Evolutionary conservation across 139 green algal species (phyloP).

Genomic region (Pseudopediastrum boryanum): DNA sequence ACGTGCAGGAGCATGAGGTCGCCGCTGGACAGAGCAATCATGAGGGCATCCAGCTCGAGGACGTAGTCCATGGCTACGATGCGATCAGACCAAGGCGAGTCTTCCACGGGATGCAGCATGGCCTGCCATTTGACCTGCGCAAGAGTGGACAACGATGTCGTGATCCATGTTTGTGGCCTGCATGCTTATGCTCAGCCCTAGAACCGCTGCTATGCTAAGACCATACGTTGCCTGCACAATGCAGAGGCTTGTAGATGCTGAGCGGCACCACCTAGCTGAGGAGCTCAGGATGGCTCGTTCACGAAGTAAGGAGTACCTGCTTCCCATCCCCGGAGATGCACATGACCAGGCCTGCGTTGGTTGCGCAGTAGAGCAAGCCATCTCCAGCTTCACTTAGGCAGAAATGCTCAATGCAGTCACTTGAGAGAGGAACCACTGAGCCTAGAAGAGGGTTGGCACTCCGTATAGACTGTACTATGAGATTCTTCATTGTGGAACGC

Average conservation of each 20-base stretch:
- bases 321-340: not conserved
- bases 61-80: conserved; percentile 39
- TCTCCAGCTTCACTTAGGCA: not conserved
- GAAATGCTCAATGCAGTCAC: not conserved
- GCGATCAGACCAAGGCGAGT: not conserved
- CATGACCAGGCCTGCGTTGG: not conserved
- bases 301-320: not conserved
- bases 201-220: not conserved
- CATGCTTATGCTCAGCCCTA: not conserved
- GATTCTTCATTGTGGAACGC: too few species aligned
- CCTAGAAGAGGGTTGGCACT: too few species aligned
- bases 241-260: not conserved
- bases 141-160: not conserved
- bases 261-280: not conserved
- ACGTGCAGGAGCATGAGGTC: conserved; percentile 65
- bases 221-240: not conserved
- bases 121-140: not conserved
- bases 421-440: too few species aligned
- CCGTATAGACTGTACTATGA: too few species aligned
- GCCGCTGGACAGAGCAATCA: conserved; percentile 54
- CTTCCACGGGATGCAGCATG: not conserved
- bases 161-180: not conserved
- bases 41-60: conserved; percentile 66
- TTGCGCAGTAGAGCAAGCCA: not conserved
- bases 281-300: not conserved